A percentile compares a stretch with the other conserved stretches of the same genome.
These are phyloP conservation scores for Rhizopogon rudus DNA, from an alignment of 768 basidiomycete species.

Conservation along the genomic window DNA sequence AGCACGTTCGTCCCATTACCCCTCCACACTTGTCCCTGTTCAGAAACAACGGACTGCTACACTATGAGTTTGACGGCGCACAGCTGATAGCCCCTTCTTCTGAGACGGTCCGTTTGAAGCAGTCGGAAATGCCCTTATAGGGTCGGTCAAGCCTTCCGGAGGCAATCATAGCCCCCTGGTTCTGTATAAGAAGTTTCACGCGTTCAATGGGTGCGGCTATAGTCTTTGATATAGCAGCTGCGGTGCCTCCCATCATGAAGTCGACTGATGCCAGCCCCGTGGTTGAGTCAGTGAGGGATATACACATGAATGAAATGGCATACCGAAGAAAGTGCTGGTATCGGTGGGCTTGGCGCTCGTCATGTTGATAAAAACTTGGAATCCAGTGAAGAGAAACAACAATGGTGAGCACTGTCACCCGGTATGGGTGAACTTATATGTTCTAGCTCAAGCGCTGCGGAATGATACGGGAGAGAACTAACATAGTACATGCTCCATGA, in stretches of 20 bases:
- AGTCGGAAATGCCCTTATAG: slow-evolving; percentile 31
- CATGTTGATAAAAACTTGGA: not conserved
- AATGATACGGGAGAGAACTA: not conserved
- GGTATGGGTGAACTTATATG: too few species aligned
- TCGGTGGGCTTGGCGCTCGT: not conserved
- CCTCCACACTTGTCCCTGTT: slow-evolving; percentile 33
- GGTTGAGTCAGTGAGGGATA: slow-evolving; percentile 1
- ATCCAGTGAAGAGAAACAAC: not conserved
- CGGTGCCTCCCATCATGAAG: slow-evolving; percentile 33
- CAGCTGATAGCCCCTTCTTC: slow-evolving; percentile 35
- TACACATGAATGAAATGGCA: not conserved
- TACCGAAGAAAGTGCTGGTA: slow-evolving; percentile 15
- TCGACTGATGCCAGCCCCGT: slow-evolving; percentile 18
- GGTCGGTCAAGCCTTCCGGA: slow-evolving; percentile 33
- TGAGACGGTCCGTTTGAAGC: slow-evolving; percentile 27
- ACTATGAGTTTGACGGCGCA: slow-evolving; percentile 16
- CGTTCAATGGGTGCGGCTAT: slow-evolving; percentile 37
- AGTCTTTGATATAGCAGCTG: slow-evolving; percentile 33
- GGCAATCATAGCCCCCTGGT: slow-evolving; percentile 32
- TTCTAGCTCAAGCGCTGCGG: not conserved
- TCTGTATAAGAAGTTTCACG: slow-evolving; percentile 35
- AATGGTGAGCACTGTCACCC: not conserved
- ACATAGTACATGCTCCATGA: not conserved
- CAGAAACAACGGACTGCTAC: not conserved
- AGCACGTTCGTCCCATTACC: slow-evolving; percentile 40